Evolutionary conservation across 257 asterid genomes (phyloP).

Genomic region (Ilex aquifolium): DNA sequence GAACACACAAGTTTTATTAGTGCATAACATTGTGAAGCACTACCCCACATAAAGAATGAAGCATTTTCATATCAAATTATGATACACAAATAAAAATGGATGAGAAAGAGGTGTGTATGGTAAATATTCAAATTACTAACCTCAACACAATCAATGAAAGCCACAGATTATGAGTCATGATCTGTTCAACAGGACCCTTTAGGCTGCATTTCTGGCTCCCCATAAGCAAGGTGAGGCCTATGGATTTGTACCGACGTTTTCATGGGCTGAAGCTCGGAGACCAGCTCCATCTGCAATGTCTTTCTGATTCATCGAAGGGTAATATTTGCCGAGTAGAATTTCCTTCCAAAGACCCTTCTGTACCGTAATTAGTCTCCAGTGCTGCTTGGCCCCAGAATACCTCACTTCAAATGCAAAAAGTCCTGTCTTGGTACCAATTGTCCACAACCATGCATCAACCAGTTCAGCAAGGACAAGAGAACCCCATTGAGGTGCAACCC

Average conservation of each 20-base stretch:
- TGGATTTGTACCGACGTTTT: no score
- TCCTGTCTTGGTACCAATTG: slow-evolving; percentile 20
- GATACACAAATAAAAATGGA: no score
- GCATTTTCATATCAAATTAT: no score
- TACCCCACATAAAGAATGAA: no score
- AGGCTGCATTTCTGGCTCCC: slow-evolving; percentile 82
- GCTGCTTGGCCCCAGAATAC: slow-evolving; percentile 59
- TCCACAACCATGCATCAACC: slow-evolving; percentile 94
- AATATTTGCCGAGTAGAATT: slow-evolving; percentile 49
- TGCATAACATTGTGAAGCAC: no score
- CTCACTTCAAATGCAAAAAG: slow-evolving; percentile 59
- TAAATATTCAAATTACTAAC: slow-evolving; percentile 34
- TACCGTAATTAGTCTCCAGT: no score
- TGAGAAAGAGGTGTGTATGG: no score
- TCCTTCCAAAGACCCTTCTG: no score
- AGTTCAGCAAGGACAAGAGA: slow-evolving; percentile 95
- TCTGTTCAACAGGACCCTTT: slow-evolving; percentile 88
- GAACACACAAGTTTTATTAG: no score
- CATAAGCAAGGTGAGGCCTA: slow-evolving; percentile 94
- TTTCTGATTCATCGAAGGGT: neutral
- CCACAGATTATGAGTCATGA: slow-evolving; percentile 95
- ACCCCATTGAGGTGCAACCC: slow-evolving; percentile 96
- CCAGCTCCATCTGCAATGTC: no score
- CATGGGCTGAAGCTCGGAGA: no score
- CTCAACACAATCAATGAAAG: slow-evolving; percentile 95